Base-by-base conservation (phyloP, 202 grass and related monocot species). In the Miscanthus sacchariflorus region DNA sequence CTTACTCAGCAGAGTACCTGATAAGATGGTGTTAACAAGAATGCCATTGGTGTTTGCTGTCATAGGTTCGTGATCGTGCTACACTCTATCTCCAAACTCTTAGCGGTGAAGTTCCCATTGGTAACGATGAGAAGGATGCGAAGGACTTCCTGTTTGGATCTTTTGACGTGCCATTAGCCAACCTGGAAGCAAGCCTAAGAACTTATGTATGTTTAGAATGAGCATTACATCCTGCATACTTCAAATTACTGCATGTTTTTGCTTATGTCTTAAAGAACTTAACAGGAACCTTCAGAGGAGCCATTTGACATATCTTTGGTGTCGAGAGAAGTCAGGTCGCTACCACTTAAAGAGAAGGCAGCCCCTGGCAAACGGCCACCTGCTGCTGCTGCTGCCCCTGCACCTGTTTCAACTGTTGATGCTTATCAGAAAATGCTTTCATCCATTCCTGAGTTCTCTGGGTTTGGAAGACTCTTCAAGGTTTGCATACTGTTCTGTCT, bases 91-190 rank as follows among this genome's bases (percentile, higher is more conserved):
- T 95, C 48, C 78, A 95, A 79, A 91, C 87, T 42, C 77, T 95
- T 74, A 83, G 56, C 64, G 88, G 87, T 79, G 94, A 93, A 84
- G 83, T 88, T 81, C 12, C 80, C 35, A 83, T 91, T 35, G 91
- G 87, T 43, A 78, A 84, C 61, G 78, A 77, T 80, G 89, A 90
- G 54, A 88, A 90, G 81, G 89, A 95, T 58, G 89, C 67, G 35
- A 95, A 93, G 21, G 94, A 93, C 13, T 93, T 95, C 70, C 82
- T 95, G 56, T 95, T 95, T 87, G 89, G 91, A 81, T 91, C 91
- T 35, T 93, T 95, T 80, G 94, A 95, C 71, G 89, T 95, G 73
- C 91, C 94, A 42, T 91, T 95, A 82, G 85, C 81, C 76, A 95
- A 95, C 76, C 88, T 95, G 85, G 94, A 88, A 87, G 90, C 94